Conservation (phyloP, 306 rosid species). For the Amphicarpaea edgeworthii region DNA sequence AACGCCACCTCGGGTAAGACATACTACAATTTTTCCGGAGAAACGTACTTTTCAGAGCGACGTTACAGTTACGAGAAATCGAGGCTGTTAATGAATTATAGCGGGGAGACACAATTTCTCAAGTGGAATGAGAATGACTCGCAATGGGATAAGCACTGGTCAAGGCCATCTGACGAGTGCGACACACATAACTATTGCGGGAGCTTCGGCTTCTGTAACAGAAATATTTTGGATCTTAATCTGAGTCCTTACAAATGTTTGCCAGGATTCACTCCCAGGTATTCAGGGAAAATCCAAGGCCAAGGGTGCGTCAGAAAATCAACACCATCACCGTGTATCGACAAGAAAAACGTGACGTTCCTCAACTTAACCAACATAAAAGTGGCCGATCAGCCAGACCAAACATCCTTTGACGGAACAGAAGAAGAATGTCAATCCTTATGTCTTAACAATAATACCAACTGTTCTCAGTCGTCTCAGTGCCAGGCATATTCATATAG, state of each 20-base stretch:
- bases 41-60: no score
- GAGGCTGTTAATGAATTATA: conserved; percentile 45
- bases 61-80: not conserved
- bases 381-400: not conserved
- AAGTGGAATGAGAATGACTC: not conserved
- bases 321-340: not conserved
- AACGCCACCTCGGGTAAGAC: not conserved
- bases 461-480: not conserved
- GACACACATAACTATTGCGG: conserved; percentile 47
- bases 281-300: no score
- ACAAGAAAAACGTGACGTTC: conserved; percentile 14
- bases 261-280: conserved; percentile 54
- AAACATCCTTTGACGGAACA: rapidly evolving
- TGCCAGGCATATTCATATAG: conserved; percentile 61
- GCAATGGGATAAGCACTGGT: not conserved
- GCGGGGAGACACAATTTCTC: conserved; percentile 14
- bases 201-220: conserved; percentile 47
- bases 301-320: conserved; percentile 45
- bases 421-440: conserved; percentile 36
- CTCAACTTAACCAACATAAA: conserved; percentile 37
- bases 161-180: conserved; percentile 30
- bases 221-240: not conserved
- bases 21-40: no score
- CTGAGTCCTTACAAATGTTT: conserved; percentile 65
- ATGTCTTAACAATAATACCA: conserved; percentile 44